Base-by-base conservation (phyloP, 164 flowering plant genomes). In the Berberis vulgaris region DNA sequence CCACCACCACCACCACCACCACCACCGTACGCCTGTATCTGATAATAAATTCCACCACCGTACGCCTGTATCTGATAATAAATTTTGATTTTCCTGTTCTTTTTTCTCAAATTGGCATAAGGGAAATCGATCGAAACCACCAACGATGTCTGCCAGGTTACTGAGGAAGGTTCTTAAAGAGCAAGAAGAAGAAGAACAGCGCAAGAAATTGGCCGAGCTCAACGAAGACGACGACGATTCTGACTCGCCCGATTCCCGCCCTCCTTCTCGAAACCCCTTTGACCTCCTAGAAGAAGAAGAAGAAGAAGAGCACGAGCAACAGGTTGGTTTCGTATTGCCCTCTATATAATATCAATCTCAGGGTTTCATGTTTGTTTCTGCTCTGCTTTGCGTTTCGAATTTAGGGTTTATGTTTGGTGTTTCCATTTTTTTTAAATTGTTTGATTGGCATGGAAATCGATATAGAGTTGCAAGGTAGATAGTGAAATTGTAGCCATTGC, bases 231-330 rank as follows among this genome's bases (percentile, higher is more conserved):
- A 65, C 6, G 74, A 72, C 12, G 82, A 72, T 1, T 66, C 68
- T 39, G 73, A 64, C 3, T 71, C 74, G 9, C 67, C 75, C 41
- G 69, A 49, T 41, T 49, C 60, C 4, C 67, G 52, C 2, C 45
- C 70, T 42, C 66, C 79, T 72, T 62, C 71, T 7, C 62, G 71
- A 8, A 81, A 81, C 56, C 79, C 70, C 2, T 81, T 81, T 54
- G 78, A 81, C 74, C 76, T 81, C 53, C 82, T 81, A 44, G 75
- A 76, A 10, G 74, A 71, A 5, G 49, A 76, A 10, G 74, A 71
- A 5, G 49, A 46, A 5, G 49, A 46, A 5, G 49, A 46, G 6
- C 49, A 46, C 4, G 55, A 6, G 0, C 55, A 12, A 58, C 66
- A 71, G 78, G 49, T 69, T 13, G 45, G 50, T 70, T 10, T 38